Evolutionary conservation across 140 eudicot species (phyloP).

Genomic region (Erigeron philadelphicus): DNA sequence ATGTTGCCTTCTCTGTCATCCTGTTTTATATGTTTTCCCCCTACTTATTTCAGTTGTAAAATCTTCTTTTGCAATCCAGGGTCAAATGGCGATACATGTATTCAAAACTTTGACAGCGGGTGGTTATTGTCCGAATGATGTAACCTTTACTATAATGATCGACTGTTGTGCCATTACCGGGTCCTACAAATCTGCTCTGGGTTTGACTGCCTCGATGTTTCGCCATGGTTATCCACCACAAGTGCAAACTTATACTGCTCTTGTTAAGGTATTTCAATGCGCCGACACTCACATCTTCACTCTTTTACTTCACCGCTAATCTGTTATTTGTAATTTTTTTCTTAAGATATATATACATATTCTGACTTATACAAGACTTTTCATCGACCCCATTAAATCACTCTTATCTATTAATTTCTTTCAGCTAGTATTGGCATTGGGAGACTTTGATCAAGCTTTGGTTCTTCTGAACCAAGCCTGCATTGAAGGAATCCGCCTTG

Average conservation of each 20-base stretch:
- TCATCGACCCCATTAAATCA: no score
- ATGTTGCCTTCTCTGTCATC: background rate
- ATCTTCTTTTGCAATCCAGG: constrained; percentile 36
- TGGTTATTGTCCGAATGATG: constrained; percentile 51
- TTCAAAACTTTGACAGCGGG: constrained; percentile 53
- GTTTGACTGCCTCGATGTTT: constrained; percentile 61
- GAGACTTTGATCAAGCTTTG: constrained; percentile 56
- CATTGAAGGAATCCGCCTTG: constrained; percentile 53
- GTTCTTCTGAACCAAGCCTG: constrained; percentile 46
- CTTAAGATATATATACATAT: no score
- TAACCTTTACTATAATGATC: constrained; percentile 67
- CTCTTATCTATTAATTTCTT: background rate
- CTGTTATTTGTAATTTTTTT: no score
- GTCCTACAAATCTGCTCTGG: constrained; percentile 66
- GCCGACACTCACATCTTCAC: background rate
- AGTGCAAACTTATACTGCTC: constrained; percentile 50
- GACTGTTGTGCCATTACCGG: constrained; percentile 57
- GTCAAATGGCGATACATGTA: constrained; percentile 46
- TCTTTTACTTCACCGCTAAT: background rate
- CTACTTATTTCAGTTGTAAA: background rate
- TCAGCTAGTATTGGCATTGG: constrained; percentile 51
- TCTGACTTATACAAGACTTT: no score
- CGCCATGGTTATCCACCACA: constrained; percentile 54
- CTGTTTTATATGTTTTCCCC: background rate
- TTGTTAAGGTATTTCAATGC: constrained; percentile 51